Evolutionary conservation across 139 green algal species (phyloP), one percentile per base, ranked within the genome.

Genomic region (Medakamo hakoo): DNA sequence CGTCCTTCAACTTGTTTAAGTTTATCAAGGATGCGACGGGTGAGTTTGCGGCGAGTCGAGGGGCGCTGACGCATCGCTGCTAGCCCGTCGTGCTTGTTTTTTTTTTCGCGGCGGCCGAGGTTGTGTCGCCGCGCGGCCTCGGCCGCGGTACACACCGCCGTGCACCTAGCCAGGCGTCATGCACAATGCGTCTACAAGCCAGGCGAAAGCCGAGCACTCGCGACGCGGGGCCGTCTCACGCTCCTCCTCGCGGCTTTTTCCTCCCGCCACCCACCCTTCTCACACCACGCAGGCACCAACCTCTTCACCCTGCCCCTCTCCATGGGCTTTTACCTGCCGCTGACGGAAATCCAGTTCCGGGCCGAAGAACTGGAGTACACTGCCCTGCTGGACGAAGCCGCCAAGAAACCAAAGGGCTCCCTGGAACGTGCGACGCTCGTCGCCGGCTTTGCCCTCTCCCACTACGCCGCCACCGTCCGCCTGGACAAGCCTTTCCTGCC

Each of bases 351-450:
- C 2, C 26, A 63, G 58, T 49, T 49, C 14, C 58, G 30, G 25
- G 25, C 27, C 1, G 58, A 63, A 21, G 58, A 63, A 2, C 9
- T 63, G 58, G 58, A 63, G 27, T 48, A 63, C 58, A 27, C 25
- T 22, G 25, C 32, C 26, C 58, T 63, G 26, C 58, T 63, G 4
- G 58, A 63, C 58, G 21, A 32, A 26, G 58, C 58, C 14, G 58
- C 58, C 1, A 2, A 5, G 27, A 16, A 40, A 25, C 58, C 25
- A 31, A 63, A 63, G 27, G 58, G 58, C 25, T 49, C 26, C 27
- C 28, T 48, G 18, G 58, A 63, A 2, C 26, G 58, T 2, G 23
- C 30, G 25, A 18, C 30, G 58, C 26, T 49, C 20, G 58, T 63
- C 1, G 58, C 27, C 19, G 58, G 25, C 58, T 63, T 63, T 40